Evolutionary conservation across 164 flowering plant genomes (phyloP).

Genomic region (Magnolia sinica): DNA sequence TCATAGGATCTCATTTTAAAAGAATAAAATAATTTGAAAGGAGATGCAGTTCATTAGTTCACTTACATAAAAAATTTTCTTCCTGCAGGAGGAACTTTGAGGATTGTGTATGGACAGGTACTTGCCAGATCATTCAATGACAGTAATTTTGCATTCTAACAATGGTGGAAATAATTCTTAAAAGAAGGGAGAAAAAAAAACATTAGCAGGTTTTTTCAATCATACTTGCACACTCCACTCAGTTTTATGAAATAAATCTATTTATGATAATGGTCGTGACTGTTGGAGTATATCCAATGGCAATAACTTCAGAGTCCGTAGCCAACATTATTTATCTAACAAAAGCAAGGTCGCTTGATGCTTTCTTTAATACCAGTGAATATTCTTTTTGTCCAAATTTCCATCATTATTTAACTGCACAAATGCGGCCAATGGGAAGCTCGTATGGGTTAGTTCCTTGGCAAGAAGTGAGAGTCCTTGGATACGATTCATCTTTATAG

Average conservation of each 20-base stretch:
- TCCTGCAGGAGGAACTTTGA: slow-evolving; percentile 25
- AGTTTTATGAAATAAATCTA: not conserved
- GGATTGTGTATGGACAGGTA: slow-evolving; percentile 33
- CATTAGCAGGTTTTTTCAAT: not conserved
- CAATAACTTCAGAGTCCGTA: too few relatives aligned
- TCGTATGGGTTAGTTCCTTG: slow-evolving; percentile 79
- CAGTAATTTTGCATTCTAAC: not conserved
- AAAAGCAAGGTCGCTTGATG: too few relatives aligned
- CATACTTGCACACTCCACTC: not conserved
- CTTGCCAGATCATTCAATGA: not conserved
- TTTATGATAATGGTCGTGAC: too few relatives aligned
- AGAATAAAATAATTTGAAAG: too few relatives aligned
- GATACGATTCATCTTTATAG: not conserved
- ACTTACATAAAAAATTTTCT: not conserved
- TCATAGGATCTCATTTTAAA: not conserved
- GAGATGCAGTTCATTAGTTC: too few relatives aligned
- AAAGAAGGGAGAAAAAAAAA: too few relatives aligned
- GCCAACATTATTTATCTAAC: too few relatives aligned
- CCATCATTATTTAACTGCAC: slow-evolving; percentile 29
- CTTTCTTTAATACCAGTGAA: too few relatives aligned
- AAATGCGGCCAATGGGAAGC: slow-evolving; percentile 95
- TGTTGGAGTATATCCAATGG: too few relatives aligned
- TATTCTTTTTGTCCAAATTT: too few relatives aligned
- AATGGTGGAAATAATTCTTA: not conserved
- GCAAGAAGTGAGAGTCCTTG: slow-evolving; percentile 64